Evolutionary conservation across 2,329 filamentous ascomycete species (phyloP).

Genomic region (Colletotrichum tanaceti): DNA sequence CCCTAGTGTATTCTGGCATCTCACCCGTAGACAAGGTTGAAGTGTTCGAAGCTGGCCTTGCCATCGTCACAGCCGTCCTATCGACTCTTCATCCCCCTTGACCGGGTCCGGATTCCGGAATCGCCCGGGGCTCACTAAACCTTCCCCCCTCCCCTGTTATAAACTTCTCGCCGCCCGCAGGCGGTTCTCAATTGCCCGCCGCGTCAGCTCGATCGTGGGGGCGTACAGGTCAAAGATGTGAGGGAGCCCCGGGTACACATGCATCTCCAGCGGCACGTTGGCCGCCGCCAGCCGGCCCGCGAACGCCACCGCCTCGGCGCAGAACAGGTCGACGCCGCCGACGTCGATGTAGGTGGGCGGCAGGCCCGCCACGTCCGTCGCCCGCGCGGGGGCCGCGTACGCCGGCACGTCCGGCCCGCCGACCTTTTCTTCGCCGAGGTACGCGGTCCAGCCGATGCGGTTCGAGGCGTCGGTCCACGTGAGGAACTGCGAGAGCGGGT

Average conservation of each 20-base stretch:
- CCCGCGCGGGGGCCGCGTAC: slow-evolving; percentile 44
- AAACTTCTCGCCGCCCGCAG: slow-evolving; percentile 11
- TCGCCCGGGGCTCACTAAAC: too few species aligned
- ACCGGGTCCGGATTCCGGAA: too few species aligned
- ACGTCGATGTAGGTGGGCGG: slow-evolving; percentile 55
- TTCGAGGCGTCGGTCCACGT: slow-evolving; percentile 42
- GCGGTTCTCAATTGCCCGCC: slow-evolving; percentile 18
- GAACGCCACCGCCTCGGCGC: slow-evolving; percentile 50
- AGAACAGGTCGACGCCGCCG: slow-evolving; percentile 54
- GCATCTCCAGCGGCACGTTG: slow-evolving; percentile 53
- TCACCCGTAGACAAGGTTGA: too few species aligned
- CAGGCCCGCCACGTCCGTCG: slow-evolving; percentile 44
- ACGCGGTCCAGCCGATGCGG: slow-evolving; percentile 44
- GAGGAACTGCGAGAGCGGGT: slow-evolving; percentile 32
- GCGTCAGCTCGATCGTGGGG: slow-evolving; percentile 13
- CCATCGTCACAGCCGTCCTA: too few species aligned
- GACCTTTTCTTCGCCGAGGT: slow-evolving; percentile 35
- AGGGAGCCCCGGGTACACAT: slow-evolving; percentile 54
- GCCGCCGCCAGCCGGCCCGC: slow-evolving; percentile 48
- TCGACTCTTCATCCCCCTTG: too few species aligned
- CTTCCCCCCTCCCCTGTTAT: too few species aligned
- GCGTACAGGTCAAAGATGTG: slow-evolving; percentile 51
- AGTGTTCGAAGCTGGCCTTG: too few species aligned
- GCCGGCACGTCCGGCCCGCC: slow-evolving; percentile 31
- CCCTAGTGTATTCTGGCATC: too few species aligned